These are phyloP conservation scores for Exobasidium cylindrosporum DNA, from an alignment of 1,284 basidiomycete genomes.

Conservation along the genomic window DNA sequence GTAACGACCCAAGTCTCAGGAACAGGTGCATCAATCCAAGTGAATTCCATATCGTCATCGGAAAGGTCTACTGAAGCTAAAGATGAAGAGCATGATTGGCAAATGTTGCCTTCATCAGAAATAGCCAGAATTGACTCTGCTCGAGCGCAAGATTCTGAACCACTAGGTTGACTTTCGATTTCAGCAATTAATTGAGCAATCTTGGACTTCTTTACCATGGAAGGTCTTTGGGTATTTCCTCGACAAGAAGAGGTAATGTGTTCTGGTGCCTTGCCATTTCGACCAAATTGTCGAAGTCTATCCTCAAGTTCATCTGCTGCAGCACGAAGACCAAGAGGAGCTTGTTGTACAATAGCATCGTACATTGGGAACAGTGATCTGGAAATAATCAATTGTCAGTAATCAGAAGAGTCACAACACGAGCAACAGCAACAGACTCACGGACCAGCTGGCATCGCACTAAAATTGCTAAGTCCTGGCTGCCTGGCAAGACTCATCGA, in stretches of 20 bases:
- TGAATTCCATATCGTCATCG: background rate
- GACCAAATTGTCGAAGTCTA: background rate
- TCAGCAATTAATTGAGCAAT: background rate
- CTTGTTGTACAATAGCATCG: no score
- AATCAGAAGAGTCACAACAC: no score
- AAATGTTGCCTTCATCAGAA: background rate
- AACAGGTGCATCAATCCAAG: background rate
- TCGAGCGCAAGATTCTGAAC: no score
- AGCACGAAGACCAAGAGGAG: background rate
- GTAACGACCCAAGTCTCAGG: background rate
- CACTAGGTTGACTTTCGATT: background rate
- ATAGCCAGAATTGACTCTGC: background rate
- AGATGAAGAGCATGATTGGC: background rate
- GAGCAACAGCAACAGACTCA: no score
- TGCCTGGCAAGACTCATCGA: no score
- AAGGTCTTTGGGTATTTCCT: background rate
- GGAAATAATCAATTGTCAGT: no score
- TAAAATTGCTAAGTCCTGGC: no score
- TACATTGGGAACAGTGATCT: no score
- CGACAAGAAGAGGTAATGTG: background rate
- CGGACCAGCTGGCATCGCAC: no score
- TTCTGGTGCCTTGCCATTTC: background rate
- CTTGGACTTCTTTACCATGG: background rate
- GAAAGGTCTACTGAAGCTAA: background rate
- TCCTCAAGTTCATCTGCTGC: background rate